A percentile compares a stretch with the other conserved stretches of the same genome.
These are phyloP conservation scores for Claviceps lovelessii DNA, from an alignment of 2,329 filamentous ascomycete species.

Conservation along the genomic window DNA sequence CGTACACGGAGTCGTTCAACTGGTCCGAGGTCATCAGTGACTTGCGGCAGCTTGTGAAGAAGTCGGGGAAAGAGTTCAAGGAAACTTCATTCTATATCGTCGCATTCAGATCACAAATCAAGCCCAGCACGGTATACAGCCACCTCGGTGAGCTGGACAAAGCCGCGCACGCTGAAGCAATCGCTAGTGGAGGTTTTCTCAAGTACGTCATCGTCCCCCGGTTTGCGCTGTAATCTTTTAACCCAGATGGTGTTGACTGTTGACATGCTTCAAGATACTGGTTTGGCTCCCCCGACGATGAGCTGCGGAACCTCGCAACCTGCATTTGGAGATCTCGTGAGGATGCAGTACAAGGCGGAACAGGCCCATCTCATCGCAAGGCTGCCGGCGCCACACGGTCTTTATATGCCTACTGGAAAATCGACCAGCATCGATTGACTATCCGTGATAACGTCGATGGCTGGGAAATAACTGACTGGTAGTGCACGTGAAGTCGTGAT, in stretches of 20 bases:
- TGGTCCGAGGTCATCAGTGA: conserved; percentile 49
- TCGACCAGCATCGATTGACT: conserved; percentile 55
- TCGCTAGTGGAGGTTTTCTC: conserved; percentile 62
- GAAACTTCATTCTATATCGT: conserved; percentile 66
- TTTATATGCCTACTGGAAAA: conserved; percentile 52
- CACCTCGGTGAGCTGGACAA: conserved; percentile 61
- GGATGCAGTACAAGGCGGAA: conserved; percentile 44
- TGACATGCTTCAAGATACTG: conserved; percentile 49
- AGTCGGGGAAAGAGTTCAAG: conserved; percentile 38
- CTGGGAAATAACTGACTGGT: conserved; percentile 52
- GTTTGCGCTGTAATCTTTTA: background rate
- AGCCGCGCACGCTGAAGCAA: conserved; percentile 67
- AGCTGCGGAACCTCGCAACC: conserved; percentile 68
- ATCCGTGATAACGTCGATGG: conserved; percentile 49
- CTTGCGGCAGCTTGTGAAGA: conserved; percentile 36
- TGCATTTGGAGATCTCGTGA: conserved; percentile 50
- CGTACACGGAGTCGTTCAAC: conserved; percentile 65
- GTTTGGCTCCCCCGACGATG: conserved; percentile 61
- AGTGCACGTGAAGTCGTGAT: background rate
- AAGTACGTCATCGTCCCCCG: conserved; percentile 38
- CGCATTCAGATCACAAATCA: conserved; percentile 63
- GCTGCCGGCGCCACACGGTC: conserved; percentile 51
- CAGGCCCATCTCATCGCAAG: conserved; percentile 46
- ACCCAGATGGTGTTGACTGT: conserved; percentile 9
- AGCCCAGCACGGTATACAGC: conserved; percentile 49